Conservation (phyloP, 805 yeast genomes). For the Yamadazyma endophytica region DNA sequence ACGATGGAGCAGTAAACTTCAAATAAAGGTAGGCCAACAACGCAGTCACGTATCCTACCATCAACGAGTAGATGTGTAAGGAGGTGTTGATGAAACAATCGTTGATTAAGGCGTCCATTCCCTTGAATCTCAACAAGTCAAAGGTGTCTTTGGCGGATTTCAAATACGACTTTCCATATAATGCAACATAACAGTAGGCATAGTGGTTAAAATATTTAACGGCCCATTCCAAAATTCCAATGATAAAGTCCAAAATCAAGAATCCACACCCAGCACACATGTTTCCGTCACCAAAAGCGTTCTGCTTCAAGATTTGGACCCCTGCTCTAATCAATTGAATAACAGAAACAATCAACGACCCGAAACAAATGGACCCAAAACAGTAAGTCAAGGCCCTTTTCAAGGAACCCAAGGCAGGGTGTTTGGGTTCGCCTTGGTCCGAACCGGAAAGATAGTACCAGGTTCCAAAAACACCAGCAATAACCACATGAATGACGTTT, state of each 20-base stretch:
- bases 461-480: slow-evolving; percentile 81
- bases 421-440: slow-evolving; percentile 72
- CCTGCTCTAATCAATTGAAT: slow-evolving; percentile 63
- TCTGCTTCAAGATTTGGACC: slow-evolving; percentile 48
- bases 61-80: slow-evolving; percentile 67
- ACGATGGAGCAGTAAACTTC: slow-evolving; percentile 61
- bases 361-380: slow-evolving; percentile 87
- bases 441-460: slow-evolving; percentile 83
- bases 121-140: slow-evolving; percentile 71
- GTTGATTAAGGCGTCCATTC: slow-evolving; percentile 78
- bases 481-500: slow-evolving; percentile 75
- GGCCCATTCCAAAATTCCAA: slow-evolving; percentile 71
- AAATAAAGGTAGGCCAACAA: slow-evolving; percentile 64
- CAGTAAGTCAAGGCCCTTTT: slow-evolving; percentile 79
- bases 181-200: slow-evolving; percentile 81
- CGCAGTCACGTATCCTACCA: slow-evolving; percentile 61
- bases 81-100: slow-evolving; percentile 81
- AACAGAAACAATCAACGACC: slow-evolving; percentile 68
- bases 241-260: slow-evolving; percentile 52
- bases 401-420: slow-evolving; percentile 79
- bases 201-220: slow-evolving; percentile 85
- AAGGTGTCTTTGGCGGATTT: slow-evolving; percentile 79
- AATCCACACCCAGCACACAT: slow-evolving; percentile 49
- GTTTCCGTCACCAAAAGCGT: slow-evolving; percentile 49
- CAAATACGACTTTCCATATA: slow-evolving; percentile 78